These are phyloP conservation scores for Diplotaxis tenuifolia DNA, from an alignment of 345 rosid species.

Conservation along the genomic window DNA sequence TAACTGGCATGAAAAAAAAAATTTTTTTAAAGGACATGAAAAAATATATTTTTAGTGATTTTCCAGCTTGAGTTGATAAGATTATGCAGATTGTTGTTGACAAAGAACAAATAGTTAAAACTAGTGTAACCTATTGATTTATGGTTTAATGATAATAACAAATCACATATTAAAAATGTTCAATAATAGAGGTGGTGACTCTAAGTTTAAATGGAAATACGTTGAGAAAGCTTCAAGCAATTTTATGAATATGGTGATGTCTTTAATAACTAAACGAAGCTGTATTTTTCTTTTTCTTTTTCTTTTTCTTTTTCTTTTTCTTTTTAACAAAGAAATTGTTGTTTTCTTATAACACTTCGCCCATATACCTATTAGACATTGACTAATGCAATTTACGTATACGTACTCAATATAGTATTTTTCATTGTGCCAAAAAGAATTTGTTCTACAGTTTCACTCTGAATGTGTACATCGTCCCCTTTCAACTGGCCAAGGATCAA, in stretches of 20 bases:
- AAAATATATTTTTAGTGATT: too few relatives aligned
- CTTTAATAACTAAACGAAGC: too few relatives aligned
- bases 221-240: neutral
- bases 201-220: neutral
- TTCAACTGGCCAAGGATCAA: slow-evolving; percentile 17
- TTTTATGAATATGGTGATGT: neutral
- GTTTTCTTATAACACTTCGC: too few relatives aligned
- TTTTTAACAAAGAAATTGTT: too few relatives aligned
- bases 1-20: neutral
- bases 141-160: neutral
- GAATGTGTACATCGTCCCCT: neutral
- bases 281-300: too few relatives aligned
- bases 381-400: too few relatives aligned
- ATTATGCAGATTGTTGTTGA: neutral
- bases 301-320: too few relatives aligned
- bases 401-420: too few relatives aligned
- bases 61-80: neutral
- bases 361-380: too few relatives aligned
- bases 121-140: neutral
- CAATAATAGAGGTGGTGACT: neutral
- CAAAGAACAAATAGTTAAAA: neutral
- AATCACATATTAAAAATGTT: too few relatives aligned
- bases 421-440: too few relatives aligned
- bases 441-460: neutral
- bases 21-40: too few relatives aligned